Evolutionary conservation across 208 protist genomes (phyloP), one percentile per base, ranked within the genome.

Genomic region (Jaenimonas drosophilae): DNA sequence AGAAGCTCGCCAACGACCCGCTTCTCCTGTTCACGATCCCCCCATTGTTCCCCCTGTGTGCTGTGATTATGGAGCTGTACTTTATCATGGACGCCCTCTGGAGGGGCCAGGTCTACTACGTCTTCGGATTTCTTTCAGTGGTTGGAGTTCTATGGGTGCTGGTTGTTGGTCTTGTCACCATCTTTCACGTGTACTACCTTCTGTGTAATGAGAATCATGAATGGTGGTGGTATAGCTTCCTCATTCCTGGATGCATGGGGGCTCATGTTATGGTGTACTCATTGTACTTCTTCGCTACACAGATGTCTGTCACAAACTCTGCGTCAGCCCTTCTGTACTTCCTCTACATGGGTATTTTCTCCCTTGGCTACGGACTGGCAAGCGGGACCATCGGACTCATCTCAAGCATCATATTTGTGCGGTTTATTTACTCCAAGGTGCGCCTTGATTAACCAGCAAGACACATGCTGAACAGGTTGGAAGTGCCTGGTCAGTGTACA

Each of bases 151-250:
- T 99, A 26, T 88, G 98, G 57, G 50, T 97, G 16, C 48, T 98
- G 17, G 97, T 96, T 16, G 87, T 75, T 23, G 89, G 79, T 0
- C 93, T 99, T 39, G 95, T 98, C 42, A 96, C 97, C 19, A 89
- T 99, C 32, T 92, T 98, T 12, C 91, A 98, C 58, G 70, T 93
- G 41, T 99, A 99, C 74, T 98, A 98, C 73, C 76, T 98, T 28
- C 80, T 99, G 3, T 98, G 91, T 62, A 73, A 84, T 43, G 96
- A 97, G 70, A 94, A 98, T 57, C 98, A 99, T 66, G 80, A 90
- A 37, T 99, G 97, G 97, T 99, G 97, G 97, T 99, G 97, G 97
- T 64, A 76, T 38, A 82, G 91, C 7, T 98, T 97, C 66, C 62
- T 97, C 20, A 88, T 88, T 1, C 77, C 91, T 0, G 95, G 90